These are phyloP conservation scores for Apiospora phragmitis DNA, from an alignment of 2,329 filamentous ascomycete species.

Conservation along the genomic window DNA sequence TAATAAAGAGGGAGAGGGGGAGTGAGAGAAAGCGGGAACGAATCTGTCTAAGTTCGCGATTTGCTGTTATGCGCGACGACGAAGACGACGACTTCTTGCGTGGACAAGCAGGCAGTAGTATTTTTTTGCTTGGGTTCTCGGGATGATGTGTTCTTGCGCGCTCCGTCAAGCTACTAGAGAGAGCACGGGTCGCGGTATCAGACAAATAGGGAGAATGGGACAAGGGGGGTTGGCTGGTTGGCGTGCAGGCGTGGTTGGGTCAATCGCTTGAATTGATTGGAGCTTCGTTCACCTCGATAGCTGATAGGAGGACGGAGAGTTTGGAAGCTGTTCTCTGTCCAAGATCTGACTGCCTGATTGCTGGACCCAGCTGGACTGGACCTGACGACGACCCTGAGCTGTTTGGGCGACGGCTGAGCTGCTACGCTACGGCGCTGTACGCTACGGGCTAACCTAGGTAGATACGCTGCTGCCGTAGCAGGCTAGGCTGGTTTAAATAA, in stretches of 20 bases:
- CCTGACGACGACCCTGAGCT: not conserved
- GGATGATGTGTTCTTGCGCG: constrained; percentile 9
- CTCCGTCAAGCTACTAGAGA: constrained; percentile 4
- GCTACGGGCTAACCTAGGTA: no score
- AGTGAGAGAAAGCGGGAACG: not conserved
- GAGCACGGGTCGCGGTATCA: not conserved
- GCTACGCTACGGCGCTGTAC: not conserved
- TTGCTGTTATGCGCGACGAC: not conserved
- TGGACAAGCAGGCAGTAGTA: not conserved
- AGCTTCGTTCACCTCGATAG: not conserved
- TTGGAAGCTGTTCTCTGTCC: not conserved
- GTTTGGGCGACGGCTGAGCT: not conserved
- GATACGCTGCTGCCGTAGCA: no score
- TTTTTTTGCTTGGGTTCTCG: not conserved
- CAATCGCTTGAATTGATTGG: not conserved
- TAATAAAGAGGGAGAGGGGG: not conserved
- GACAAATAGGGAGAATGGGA: not conserved
- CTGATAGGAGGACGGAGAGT: not conserved
- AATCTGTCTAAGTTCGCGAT: not conserved
- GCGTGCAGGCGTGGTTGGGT: not conserved
- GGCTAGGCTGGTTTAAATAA: no score
- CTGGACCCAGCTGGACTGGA: not conserved
- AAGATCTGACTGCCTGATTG: not conserved
- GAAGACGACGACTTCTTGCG: not conserved
- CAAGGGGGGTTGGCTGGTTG: not conserved